A percentile compares a stretch with the other conserved stretches of the same genome.
Evolutionary conservation across 768 basidiomycete genomes (phyloP).

Genomic region (Dentipellis fragilis): DNA sequence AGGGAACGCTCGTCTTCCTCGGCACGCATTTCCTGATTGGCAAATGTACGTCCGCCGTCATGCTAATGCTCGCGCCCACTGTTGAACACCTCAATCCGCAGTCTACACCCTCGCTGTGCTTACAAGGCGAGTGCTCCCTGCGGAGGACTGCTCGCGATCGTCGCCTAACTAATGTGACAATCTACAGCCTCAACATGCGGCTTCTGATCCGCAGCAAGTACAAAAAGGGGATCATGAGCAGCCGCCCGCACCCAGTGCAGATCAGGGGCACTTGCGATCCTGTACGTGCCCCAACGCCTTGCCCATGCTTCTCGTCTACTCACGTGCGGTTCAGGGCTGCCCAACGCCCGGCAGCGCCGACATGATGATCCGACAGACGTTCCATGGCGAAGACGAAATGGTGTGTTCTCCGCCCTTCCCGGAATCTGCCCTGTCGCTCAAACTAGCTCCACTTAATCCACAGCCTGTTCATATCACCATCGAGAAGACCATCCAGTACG

Average conservation of each 20-base stretch:
- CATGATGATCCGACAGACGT: background rate
- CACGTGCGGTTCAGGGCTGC: background rate
- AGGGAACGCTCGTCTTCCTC: background rate
- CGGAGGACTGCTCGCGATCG: background rate
- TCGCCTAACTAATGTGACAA: background rate
- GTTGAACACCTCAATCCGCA: background rate
- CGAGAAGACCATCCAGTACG: background rate
- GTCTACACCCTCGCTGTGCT: background rate
- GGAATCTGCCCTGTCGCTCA: too few relatives aligned
- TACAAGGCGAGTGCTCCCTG: background rate
- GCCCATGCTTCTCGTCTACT: background rate
- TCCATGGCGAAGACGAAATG: too few relatives aligned
- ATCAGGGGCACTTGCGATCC: background rate
- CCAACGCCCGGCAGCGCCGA: background rate
- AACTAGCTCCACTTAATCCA: too few relatives aligned
- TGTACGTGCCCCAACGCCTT: background rate
- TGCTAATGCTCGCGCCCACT: background rate
- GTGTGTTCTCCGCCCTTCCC: too few relatives aligned
- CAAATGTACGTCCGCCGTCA: background rate
- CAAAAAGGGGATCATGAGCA: background rate
- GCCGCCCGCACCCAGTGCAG: background rate
- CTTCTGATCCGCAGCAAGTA: background rate
- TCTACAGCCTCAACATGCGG: background rate
- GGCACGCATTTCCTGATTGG: background rate
- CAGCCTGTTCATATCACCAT: background rate